These are phyloP conservation scores for Aspergillus steynii DNA, from an alignment of 495 filamentous ascomycete genomes.

Conservation along the genomic window DNA sequence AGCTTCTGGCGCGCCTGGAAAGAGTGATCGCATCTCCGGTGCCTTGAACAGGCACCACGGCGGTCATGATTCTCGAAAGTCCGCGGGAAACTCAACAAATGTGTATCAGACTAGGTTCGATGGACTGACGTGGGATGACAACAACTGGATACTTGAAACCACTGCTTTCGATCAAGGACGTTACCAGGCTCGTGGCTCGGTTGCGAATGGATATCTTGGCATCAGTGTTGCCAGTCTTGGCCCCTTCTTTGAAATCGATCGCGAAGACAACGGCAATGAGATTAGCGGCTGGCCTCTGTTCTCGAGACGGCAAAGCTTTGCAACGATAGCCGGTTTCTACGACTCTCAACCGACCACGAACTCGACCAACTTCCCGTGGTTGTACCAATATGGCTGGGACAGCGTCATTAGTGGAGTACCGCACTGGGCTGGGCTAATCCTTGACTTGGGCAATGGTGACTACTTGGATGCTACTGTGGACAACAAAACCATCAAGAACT, in stretches of 20 bases:
- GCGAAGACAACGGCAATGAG: constrained; percentile 46
- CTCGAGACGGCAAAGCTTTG: constrained; percentile 66
- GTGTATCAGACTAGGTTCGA: constrained; percentile 50
- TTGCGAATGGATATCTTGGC: constrained; percentile 65
- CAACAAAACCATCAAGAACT: constrained; percentile 58
- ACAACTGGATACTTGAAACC: constrained; percentile 60
- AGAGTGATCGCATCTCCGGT: constrained; percentile 10
- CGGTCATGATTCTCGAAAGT: background rate
- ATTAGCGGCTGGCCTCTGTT: constrained; percentile 78
- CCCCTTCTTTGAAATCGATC: constrained; percentile 70
- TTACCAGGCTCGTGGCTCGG: constrained; percentile 61
- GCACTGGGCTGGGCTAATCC: constrained; percentile 63
- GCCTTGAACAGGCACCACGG: constrained; percentile 10
- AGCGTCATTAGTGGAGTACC: constrained; percentile 74
- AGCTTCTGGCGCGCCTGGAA: background rate
- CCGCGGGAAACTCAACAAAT: constrained; percentile 16
- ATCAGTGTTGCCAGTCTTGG: constrained; percentile 63
- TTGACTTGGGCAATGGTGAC: constrained; percentile 55
- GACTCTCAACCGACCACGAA: constrained; percentile 63
- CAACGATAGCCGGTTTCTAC: constrained; percentile 74
- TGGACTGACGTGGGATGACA: constrained; percentile 63
- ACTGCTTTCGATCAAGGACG: constrained; percentile 57
- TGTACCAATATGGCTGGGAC: constrained; percentile 70
- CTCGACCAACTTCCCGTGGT: constrained; percentile 70
- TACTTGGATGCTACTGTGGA: constrained; percentile 64